A percentile compares a stretch with the other conserved stretches of the same genome.
Conservation (phyloP, 805 yeast genomes). For the Ogataea chonburiensis region DNA sequence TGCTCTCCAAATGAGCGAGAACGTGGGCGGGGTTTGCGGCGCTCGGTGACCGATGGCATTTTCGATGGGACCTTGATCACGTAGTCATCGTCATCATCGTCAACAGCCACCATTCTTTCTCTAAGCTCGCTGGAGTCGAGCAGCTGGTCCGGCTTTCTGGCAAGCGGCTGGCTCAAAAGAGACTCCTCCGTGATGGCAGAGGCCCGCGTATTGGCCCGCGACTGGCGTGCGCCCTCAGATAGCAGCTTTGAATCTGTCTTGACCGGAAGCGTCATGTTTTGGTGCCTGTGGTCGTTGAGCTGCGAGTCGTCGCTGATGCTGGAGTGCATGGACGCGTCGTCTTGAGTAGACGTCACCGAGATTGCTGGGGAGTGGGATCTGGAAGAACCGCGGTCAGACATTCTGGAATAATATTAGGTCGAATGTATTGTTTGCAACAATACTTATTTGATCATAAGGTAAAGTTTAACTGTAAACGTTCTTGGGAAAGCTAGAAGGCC, state of each 20-base stretch:
- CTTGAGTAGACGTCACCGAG: constrained; percentile 31
- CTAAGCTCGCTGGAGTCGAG: constrained; percentile 32
- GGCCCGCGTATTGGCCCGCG: constrained; percentile 1
- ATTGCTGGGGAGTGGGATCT: constrained; percentile 29
- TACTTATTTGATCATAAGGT: constrained; percentile 16
- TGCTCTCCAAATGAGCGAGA: constrained; percentile 45
- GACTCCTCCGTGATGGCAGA: constrained; percentile 15
- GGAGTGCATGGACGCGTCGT: constrained; percentile 34
- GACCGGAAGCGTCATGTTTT: constrained; percentile 34
- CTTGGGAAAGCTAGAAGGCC: not conserved
- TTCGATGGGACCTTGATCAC: constrained; percentile 24
- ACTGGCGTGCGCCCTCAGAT: constrained; percentile 4
- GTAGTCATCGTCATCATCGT: constrained; percentile 31
- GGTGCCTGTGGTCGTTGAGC: constrained; percentile 38
- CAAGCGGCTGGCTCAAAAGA: constrained; percentile 7
- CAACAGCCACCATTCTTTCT: constrained; percentile 29
- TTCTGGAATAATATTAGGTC: constrained; percentile 9
- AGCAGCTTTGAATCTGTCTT: constrained; percentile 27
- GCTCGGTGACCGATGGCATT: constrained; percentile 9
- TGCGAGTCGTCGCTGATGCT: constrained; percentile 36
- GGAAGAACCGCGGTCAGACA: constrained; percentile 27
- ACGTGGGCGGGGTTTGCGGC: constrained; percentile 28
- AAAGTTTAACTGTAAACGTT: no score
- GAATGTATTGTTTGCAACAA: constrained; percentile 11
- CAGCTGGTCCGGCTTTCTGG: constrained; percentile 22